phyloP scores from a whole-genome alignment of 169 alveolate species.

The Cryptosporidium meleagridis region DNA sequence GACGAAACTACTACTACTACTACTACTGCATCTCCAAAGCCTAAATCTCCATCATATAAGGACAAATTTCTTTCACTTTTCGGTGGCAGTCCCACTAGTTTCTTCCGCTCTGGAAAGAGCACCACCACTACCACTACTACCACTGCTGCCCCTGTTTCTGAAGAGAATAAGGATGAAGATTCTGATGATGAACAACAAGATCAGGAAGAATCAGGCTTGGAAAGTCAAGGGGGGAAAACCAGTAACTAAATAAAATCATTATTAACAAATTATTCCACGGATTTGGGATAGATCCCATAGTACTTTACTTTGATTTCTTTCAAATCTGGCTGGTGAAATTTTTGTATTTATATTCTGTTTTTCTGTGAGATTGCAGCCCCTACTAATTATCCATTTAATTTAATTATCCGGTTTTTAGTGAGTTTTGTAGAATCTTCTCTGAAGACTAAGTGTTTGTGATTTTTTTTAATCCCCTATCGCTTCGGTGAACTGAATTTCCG shows the following conservation, averaged over 20 bases:
- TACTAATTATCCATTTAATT: too few species aligned
- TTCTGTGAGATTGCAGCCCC: neutral
- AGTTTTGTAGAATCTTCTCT: neutral
- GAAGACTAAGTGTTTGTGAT: neutral
- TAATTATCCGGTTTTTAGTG: too few species aligned
- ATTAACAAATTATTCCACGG: neutral
- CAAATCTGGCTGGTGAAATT: neutral
- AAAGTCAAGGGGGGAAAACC: too few species aligned
- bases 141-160: too few species aligned
- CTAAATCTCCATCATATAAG: conserved; percentile 4
- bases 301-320: neutral
- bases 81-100: neutral
- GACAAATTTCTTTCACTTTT: neutral
- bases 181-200: too few species aligned
- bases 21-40: neutral
- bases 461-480: too few species aligned
- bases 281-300: neutral
- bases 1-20: neutral
- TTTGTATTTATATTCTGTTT: neutral
- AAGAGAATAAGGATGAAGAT: too few species aligned
- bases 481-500: too few species aligned
- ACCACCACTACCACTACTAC: too few species aligned
- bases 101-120: neutral
- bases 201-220: too few species aligned
- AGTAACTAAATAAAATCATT: neutral